Evolutionary conservation across 2,329 filamentous ascomycete species (phyloP).

Genomic region (Aureobasidium sp.): DNA sequence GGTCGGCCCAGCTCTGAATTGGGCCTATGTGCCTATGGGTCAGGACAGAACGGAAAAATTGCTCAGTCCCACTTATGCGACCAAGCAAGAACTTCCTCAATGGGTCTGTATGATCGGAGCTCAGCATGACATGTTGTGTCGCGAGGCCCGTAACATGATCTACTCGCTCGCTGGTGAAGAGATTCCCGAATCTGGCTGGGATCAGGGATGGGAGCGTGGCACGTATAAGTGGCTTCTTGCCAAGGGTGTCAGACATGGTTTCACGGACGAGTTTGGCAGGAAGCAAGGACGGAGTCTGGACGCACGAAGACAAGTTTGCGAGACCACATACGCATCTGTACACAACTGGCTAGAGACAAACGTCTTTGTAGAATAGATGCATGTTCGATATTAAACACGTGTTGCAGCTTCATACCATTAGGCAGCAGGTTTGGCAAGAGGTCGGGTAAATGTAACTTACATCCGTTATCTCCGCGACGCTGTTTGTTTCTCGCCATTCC

Average conservation of each 20-base stretch:
- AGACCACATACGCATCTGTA: background rate
- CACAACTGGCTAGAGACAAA: background rate
- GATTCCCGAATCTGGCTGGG: background rate
- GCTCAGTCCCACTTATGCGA: constrained; percentile 1
- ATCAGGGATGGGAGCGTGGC: background rate
- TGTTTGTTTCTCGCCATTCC: background rate
- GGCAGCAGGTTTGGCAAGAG: background rate
- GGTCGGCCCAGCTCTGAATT: background rate
- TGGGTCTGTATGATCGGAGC: constrained; percentile 5
- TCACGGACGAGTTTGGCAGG: background rate
- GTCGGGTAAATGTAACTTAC: background rate
- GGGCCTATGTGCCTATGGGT: background rate
- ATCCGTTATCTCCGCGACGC: background rate
- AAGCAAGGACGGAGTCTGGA: background rate
- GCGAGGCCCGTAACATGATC: constrained; percentile 4
- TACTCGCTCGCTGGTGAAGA: background rate
- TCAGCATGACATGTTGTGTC: constrained; percentile 6
- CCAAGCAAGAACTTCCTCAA: background rate
- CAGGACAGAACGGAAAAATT: background rate
- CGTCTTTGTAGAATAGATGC: background rate
- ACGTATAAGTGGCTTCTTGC: background rate
- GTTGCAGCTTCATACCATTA: background rate
- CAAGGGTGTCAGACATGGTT: background rate
- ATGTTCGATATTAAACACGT: too few relatives aligned
- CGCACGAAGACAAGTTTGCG: background rate